Evolutionary conservation across 305 asterid genomes (phyloP), one percentile per base, ranked within the genome.

Genomic region (Fraxinus albicans): DNA sequence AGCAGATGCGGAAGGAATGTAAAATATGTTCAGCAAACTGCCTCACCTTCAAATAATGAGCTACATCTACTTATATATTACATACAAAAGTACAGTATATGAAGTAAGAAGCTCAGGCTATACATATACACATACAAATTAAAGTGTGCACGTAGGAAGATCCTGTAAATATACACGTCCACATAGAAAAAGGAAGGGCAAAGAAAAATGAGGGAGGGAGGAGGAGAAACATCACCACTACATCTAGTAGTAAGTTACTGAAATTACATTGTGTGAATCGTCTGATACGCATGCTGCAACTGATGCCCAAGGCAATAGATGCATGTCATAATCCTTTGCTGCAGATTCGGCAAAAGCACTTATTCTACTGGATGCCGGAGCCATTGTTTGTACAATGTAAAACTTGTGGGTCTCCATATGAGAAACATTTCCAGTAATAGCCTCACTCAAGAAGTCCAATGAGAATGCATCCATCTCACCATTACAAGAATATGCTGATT

Each of bases 231-330:
- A 80, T 77, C 86, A 84, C 36, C 77, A 33, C 83, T 67, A 80
- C 76, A 79, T 77, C 79, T 67, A 55, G 79, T 73, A 79, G 31
- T 76, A 79, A 89, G 87, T 40, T 83, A 78, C 65, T 47, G 81
- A 74, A 83, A 81, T 86, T 92, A 94, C 98, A 83, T 92, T 77
- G 86, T 83, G 84, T 42, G 91, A 87, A 88, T 91, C 88, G 87
- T 94, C 96, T 85, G 97, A 94, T 85, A 94, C 82, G 84, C 99
- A 96, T 81, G 95, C 98, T 31, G 98, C 98, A 84, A 96, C 98
- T 0, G 99, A 93, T 84, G 98, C 98, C 99, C 98, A 96, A 82
- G 99, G 99, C 83, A 94, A 85, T 74, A 96, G 92, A 89, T 92
- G 97, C 88, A 94, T 90, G 89, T 94, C 98, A 91, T 90, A 96